Evolutionary conservation across 495 filamentous ascomycete species (phyloP), one percentile per base, ranked within the genome.

Genomic region (Elasticomyces elasticus): DNA sequence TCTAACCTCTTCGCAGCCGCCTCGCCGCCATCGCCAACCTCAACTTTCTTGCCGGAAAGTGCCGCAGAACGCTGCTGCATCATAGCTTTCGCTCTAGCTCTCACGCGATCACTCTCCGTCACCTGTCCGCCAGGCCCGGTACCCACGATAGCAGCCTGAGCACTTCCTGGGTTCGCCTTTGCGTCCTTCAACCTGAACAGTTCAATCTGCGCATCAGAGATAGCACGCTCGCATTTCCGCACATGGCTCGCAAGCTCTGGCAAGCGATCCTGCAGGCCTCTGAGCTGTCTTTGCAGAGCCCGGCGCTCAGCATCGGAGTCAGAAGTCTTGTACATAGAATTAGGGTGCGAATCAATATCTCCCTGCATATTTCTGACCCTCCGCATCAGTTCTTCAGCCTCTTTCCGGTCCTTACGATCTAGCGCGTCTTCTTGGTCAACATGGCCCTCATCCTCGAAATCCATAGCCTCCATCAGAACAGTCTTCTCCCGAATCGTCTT

Each of bases 11-110:
- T 86, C 55, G 83, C 73, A 33, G 89, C 83, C 10, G 87, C 87
- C 51, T 80, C 86, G 5, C 80, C 75, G 63, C 89, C 85, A 33
- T 78, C 76, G 11, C 74, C 68, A 13, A 74, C 70, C 20, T 82
- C 78, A 24, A 82, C 69, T 58, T 88, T 86, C 65, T 82, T 85
- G 33, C 94, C 94, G 41, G 89, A 86, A 59, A 99, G 72, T 33
- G 90, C 91, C 46, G 94, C 94, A 60, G 91, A 86, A 38, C 91
- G 84, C 56, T 95, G 89, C 72, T 97, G 90, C 92, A 99, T 96
- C 79, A 95, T 92, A 35, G 90, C 90, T 67, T 87, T 94, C 28
- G 94, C 90, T 46, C 90, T 82, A 22, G 94, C 94, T 70, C 95
- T 95, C 47, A 97, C 81, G 25, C 91, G 78, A 69, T 99, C 94